Base-by-base conservation (phyloP, 345 rosid species). In the Cardamine occulta region DNA sequence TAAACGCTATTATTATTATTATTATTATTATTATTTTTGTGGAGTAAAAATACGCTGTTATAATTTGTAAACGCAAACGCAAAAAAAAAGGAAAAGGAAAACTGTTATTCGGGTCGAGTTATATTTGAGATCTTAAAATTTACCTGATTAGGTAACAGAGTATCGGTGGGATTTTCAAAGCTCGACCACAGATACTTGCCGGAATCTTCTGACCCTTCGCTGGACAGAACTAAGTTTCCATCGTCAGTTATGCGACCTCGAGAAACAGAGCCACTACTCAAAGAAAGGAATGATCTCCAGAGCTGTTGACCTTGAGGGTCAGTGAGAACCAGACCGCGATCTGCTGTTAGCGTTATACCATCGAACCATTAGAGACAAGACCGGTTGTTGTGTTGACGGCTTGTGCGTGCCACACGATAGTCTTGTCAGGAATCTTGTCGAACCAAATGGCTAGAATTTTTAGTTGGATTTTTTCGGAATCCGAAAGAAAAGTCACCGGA, bases 81-180 rank as follows among this genome's bases (percentile, higher is more conserved):
- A 19, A 8, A 3, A 4, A 10, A 35, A 35, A 35, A 2, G 1
- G n/a, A 35, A 37, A 10, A 10, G 1, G 21, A 10, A 10, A 21
- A 23, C 1, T 21, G 6, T 21, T 52, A 21, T 11, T 4, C 29
- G 2, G 54, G 7, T 52, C 7, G 12, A 52, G 31, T 52, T 52
- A 52, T 54, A 23, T 26, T 0, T 26, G 15, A 13, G 18, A 13
- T 13, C 6, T 13, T 35, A 26, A 26, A 6, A 54, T 14, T 58
- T 40, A 56, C 68, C 79, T 88, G 89, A 2, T 78, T 70, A 48
- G 93, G 90, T 19, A 88, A 42, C 2, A 90, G 32, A 2, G 89
- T 84, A 12, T 90, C 91, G 0, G 93, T 83, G 9, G 93, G 91
- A 9, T 78, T 2, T 34, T 24, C 71, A 66, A 85, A 90, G 48